Conservation (phyloP, 192 early-diverging fungal genomes). For the Podila horticola region DNA sequence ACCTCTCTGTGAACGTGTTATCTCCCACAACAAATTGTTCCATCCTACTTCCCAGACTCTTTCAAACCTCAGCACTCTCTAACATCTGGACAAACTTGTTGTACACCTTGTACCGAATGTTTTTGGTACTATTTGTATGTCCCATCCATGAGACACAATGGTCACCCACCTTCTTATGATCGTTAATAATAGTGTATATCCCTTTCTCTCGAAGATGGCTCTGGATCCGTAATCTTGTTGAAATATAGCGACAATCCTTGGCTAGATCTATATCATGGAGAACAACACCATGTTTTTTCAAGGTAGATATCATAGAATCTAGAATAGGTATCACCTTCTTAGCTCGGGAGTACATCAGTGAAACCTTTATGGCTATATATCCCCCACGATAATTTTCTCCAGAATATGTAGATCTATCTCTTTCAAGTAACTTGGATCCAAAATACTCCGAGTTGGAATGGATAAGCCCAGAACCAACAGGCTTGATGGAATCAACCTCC, state of each 20-base stretch:
- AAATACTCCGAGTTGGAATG: not conserved
- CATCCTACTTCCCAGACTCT: not conserved
- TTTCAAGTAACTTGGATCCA: not conserved
- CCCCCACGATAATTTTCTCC: not conserved
- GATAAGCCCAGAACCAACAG: too few species aligned
- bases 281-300: not conserved
- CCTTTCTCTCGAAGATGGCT: not conserved
- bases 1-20: not conserved
- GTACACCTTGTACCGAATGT: constrained; percentile 1
- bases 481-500: not conserved
- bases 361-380: not conserved
- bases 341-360: not conserved
- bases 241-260: not conserved
- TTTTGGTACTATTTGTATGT: not conserved
- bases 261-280: constrained; percentile 1
- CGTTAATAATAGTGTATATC: not conserved
- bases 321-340: not conserved
- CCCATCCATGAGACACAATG: not conserved
- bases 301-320: not conserved
- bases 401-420: not conserved
- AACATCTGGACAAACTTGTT: not conserved
- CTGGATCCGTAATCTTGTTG: not conserved
- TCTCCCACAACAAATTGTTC: not conserved
- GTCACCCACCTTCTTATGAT: not conserved
- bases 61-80: not conserved